Conservation (phyloP, 1,284 basidiomycete genomes). For the Ustilago shanxiensis region DNA sequence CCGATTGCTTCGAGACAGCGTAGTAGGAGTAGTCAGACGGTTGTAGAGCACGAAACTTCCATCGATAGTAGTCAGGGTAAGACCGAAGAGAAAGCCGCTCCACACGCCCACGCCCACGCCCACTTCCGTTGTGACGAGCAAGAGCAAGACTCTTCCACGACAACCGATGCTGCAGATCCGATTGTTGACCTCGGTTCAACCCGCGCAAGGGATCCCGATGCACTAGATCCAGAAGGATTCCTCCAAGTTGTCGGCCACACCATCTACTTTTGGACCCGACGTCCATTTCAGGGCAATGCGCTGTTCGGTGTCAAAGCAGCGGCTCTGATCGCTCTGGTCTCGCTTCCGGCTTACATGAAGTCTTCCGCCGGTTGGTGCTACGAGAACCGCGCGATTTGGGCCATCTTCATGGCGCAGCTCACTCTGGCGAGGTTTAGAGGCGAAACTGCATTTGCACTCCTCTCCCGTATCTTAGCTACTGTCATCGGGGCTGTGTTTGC, state of each 20-base stretch:
- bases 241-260: constrained; percentile 56
- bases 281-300: constrained; percentile 68
- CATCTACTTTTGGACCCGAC: constrained; percentile 34
- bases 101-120: constrained; percentile 14
- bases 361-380: constrained; percentile 63
- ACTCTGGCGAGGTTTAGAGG: constrained; percentile 62
- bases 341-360: constrained; percentile 58
- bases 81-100: not conserved
- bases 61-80: not conserved
- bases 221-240: constrained; percentile 75
- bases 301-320: constrained; percentile 86
- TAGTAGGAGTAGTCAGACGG: constrained; percentile 32
- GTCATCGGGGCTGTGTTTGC: constrained; percentile 75
- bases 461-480: constrained; percentile 58
- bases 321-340: constrained; percentile 74
- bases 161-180: constrained; percentile 13
- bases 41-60: constrained; percentile 1
- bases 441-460: constrained; percentile 62
- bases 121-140: constrained; percentile 18
- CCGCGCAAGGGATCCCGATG: constrained; percentile 79
- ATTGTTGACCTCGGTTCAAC: constrained; percentile 72
- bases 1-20: constrained; percentile 27
- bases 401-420: constrained; percentile 67
- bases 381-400: constrained; percentile 64
- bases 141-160: not conserved